Conservation (phyloP, 2,329 filamentous ascomycete genomes). For the Talaromyces sp. region DNA sequence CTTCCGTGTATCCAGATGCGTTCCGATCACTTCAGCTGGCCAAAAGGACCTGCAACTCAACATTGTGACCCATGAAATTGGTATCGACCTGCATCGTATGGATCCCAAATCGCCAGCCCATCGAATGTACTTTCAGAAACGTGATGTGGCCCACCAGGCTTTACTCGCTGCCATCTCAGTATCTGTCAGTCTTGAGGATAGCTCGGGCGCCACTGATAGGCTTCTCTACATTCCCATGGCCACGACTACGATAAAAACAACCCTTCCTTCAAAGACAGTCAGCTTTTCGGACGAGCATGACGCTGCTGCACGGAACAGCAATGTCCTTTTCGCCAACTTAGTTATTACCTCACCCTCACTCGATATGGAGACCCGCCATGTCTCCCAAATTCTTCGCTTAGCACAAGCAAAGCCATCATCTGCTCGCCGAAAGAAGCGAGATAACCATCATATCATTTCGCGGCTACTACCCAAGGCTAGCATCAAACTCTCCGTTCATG, state of each 20-base stretch:
- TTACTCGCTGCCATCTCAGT: constrained; percentile 88
- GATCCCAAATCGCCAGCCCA: constrained; percentile 91
- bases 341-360: constrained; percentile 94
- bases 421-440: constrained; percentile 41
- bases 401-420: constrained; percentile 52
- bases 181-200: constrained; percentile 85
- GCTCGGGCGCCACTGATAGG: constrained; percentile 77
- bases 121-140: constrained; percentile 94
- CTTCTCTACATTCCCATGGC: constrained; percentile 95
- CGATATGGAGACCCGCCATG: constrained; percentile 85
- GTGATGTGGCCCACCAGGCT: constrained; percentile 92
- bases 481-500: constrained; percentile 93
- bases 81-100: constrained; percentile 83
- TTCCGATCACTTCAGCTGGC: constrained; percentile 62
- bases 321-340: constrained; percentile 92
- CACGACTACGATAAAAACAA: constrained; percentile 90
- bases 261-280: constrained; percentile 88
- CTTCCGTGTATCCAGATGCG: constrained; percentile 75
- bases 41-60: constrained; percentile 74
- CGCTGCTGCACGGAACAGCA: constrained; percentile 82
- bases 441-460: constrained; percentile 66
- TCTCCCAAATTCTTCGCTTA: constrained; percentile 77
- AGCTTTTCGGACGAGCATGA: constrained; percentile 66
- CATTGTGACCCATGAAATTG: constrained; percentile 92
- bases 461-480: constrained; percentile 88